Evolutionary conservation across 768 basidiomycete genomes (phyloP).

Genomic region (Kockovaella imperatae): DNA sequence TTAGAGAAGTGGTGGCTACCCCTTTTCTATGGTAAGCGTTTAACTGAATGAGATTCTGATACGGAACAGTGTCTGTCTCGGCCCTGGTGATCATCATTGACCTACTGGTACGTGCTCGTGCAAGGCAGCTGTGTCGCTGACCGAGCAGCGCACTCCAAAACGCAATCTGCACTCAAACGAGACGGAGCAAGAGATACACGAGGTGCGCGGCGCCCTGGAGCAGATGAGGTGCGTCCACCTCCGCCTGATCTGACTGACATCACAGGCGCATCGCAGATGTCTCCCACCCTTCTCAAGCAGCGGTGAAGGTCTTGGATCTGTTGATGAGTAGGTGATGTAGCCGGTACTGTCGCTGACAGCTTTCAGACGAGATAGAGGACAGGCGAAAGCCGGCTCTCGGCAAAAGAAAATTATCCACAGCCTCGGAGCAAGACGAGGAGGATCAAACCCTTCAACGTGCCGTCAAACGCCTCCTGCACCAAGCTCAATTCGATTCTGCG

Average conservation of each 20-base stretch:
- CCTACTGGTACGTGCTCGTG: constrained; percentile 31
- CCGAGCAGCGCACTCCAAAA: constrained; percentile 17
- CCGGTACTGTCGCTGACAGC: constrained; percentile 5
- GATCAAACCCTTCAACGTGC: constrained; percentile 37
- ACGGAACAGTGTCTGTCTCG: constrained; percentile 36
- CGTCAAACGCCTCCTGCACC: constrained; percentile 42
- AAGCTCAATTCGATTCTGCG: constrained; percentile 36
- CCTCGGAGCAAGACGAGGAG: constrained; percentile 10
- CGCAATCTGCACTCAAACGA: constrained; percentile 33
- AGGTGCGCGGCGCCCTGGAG: constrained; percentile 38
- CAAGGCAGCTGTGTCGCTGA: background rate
- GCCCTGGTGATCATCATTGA: constrained; percentile 43
- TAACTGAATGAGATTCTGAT: background rate
- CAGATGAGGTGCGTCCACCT: constrained; percentile 34
- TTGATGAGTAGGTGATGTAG: constrained; percentile 29
- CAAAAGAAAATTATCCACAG: constrained; percentile 28
- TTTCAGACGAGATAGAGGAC: constrained; percentile 40
- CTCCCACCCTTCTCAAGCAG: constrained; percentile 41
- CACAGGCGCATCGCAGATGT: constrained; percentile 34
- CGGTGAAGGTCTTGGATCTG: constrained; percentile 43
- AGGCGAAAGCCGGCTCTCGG: constrained; percentile 29
- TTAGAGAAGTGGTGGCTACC: constrained; percentile 46
- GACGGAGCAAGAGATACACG: constrained; percentile 32
- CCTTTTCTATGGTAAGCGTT: constrained; percentile 37
- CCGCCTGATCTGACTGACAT: constrained; percentile 4